Conservation (phyloP, 805 yeast species). For the Candida orba region DNA sequence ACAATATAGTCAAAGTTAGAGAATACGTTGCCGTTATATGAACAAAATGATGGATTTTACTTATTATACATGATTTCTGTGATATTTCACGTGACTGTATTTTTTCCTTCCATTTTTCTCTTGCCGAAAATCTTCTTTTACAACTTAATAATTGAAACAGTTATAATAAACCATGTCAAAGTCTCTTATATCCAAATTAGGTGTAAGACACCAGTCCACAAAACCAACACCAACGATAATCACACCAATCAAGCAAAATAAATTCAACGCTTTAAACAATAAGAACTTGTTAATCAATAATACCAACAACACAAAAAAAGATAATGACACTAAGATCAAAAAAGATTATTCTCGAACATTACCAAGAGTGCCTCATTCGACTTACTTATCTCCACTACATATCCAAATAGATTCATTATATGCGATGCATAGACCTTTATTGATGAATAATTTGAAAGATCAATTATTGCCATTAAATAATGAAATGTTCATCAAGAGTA, state of each 20-base stretch:
- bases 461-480: conserved; percentile 22
- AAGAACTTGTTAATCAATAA: conserved; percentile 12
- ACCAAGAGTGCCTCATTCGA: conserved; percentile 14
- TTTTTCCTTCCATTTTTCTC: too few relatives aligned
- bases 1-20: background rate
- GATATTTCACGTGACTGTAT: background rate
- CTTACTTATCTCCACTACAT: conserved; percentile 13
- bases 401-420: conserved; percentile 16
- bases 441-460: conserved; percentile 20
- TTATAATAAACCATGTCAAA: too few relatives aligned
- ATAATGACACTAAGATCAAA: conserved; percentile 4
- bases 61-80: too few relatives aligned
- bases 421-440: conserved; percentile 19
- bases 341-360: conserved; percentile 14
- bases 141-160: too few relatives aligned
- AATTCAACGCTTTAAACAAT: conserved; percentile 23
- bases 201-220: conserved; percentile 8
- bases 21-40: background rate
- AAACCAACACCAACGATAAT: background rate
- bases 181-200: background rate
- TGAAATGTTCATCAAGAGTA: background rate
- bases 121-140: too few relatives aligned
- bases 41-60: background rate
- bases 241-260: background rate
- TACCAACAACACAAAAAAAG: background rate